Conservation (phyloP, 768 basidiomycete genomes). For the Boletales sp. region DNA sequence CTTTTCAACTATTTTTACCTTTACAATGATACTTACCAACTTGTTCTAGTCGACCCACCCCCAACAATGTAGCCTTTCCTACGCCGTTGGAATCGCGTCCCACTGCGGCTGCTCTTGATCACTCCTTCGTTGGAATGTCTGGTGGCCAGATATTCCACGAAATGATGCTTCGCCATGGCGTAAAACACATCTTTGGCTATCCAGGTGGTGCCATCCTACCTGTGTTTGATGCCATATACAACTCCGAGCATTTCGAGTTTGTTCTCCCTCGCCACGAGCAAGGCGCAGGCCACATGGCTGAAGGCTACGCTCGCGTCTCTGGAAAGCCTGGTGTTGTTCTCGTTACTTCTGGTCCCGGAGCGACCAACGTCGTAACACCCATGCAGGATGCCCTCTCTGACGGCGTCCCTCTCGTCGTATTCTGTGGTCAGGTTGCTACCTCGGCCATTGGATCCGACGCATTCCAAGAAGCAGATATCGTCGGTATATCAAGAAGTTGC, state of each 20-base stretch:
- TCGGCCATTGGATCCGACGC: constrained; percentile 98
- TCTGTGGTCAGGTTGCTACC: constrained; percentile 97
- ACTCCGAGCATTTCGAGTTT: constrained; percentile 92
- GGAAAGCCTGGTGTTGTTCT: constrained; percentile 97
- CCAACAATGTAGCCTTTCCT: constrained; percentile 35
- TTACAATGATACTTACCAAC: constrained; percentile 35
- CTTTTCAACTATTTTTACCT: background rate
- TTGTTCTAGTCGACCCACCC: constrained; percentile 50
- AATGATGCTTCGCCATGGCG: constrained; percentile 97
- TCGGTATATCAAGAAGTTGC: constrained; percentile 95
- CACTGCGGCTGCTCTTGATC: constrained; percentile 57
- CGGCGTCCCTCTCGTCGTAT: constrained; percentile 91
- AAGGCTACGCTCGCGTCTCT: constrained; percentile 96
- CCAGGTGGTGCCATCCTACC: constrained; percentile 98
- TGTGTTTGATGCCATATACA: constrained; percentile 99
- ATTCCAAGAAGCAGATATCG: constrained; percentile 97
- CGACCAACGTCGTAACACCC: constrained; percentile 95
- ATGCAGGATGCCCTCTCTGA: constrained; percentile 98
- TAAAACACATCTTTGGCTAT: constrained; percentile 97
- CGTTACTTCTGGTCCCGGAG: constrained; percentile 96
- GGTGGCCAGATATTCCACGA: constrained; percentile 99
- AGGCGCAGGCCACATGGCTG: constrained; percentile 98
- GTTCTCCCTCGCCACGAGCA: constrained; percentile 96
- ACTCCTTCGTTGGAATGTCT: constrained; percentile 88
- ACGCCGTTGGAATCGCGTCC: constrained; percentile 35